phyloP scores from a whole-genome alignment of 2,329 filamentous ascomycete genomes.

The Phyllosticta paracitricarpa region DNA sequence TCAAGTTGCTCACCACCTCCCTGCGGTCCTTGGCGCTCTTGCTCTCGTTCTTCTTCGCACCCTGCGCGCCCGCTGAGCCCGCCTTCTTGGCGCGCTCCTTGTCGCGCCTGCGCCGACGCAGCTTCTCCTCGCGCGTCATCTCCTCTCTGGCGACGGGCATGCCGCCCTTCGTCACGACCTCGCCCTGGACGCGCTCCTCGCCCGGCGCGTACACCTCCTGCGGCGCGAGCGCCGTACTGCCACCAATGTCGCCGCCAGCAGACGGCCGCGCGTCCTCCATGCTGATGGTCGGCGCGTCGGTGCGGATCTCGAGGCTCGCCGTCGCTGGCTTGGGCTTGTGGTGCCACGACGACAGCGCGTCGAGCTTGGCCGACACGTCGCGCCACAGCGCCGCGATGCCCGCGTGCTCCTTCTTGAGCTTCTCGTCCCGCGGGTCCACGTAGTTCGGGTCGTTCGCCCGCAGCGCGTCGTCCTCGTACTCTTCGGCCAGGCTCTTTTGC shows the following conservation, averaged over 20 bases:
- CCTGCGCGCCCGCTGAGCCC: constrained; percentile 23
- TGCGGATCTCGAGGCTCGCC: constrained; percentile 73
- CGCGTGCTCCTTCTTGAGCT: constrained; percentile 67
- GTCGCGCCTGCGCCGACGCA: constrained; percentile 62
- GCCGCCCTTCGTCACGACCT: constrained; percentile 69
- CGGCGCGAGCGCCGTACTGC: constrained; percentile 68
- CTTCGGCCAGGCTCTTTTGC: constrained; percentile 77
- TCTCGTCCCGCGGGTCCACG: constrained; percentile 72
- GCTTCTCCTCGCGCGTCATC: constrained; percentile 78
- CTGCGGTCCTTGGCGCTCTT: constrained; percentile 52
- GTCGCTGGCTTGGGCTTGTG: constrained; percentile 84
- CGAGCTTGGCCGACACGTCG: constrained; percentile 67
- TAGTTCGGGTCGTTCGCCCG: constrained; percentile 69
- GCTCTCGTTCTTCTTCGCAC: constrained; percentile 34
- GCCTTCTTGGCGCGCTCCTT: constrained; percentile 77
- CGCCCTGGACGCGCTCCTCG: constrained; percentile 55
- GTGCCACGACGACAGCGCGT: constrained; percentile 86
- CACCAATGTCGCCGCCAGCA: constrained; percentile 62
- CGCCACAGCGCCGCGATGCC: constrained; percentile 80
- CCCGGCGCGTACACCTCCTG: constrained; percentile 89
- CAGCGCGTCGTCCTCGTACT: constrained; percentile 90
- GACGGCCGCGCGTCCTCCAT: constrained; percentile 95
- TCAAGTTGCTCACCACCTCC: constrained; percentile 55
- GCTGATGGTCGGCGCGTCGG: constrained; percentile 79
- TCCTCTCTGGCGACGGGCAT: constrained; percentile 72